Conservation (phyloP, 257 asterid genomes). For the Solanum paucissectum region DNA sequence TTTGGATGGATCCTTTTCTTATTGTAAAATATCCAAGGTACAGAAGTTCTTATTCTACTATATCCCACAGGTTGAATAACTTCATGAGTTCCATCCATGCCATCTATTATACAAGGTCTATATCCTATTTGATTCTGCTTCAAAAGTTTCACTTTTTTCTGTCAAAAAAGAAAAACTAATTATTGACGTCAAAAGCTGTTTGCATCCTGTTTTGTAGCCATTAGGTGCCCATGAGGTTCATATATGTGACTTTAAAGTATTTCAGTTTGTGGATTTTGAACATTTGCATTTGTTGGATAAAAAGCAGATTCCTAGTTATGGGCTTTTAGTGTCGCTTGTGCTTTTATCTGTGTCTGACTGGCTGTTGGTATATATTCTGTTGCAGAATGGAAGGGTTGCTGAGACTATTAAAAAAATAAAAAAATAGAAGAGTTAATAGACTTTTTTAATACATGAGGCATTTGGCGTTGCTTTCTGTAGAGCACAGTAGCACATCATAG, state of each 20-base stretch:
- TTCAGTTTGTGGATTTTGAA: neutral
- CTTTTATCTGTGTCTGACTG: neutral
- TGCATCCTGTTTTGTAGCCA: neutral
- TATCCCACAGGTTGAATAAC: slow-evolving; percentile 7
- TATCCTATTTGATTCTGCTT: neutral
- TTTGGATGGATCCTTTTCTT: slow-evolving; percentile 43
- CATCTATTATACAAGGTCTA: neutral
- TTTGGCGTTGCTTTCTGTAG: neutral
- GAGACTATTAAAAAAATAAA: neutral
- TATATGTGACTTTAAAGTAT: neutral
- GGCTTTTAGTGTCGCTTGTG: neutral
- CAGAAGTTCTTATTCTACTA: slow-evolving; percentile 8
- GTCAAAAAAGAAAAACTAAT: neutral
- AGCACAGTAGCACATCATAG: neutral
- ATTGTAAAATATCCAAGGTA: slow-evolving; percentile 57
- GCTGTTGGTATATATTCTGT: neutral
- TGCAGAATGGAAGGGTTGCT: neutral
- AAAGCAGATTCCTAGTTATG: neutral
- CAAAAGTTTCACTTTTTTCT: neutral
- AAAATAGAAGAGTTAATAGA: neutral
- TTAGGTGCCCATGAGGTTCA: neutral
- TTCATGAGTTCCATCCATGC: slow-evolving; percentile 6
- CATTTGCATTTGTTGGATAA: neutral
- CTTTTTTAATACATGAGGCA: neutral
- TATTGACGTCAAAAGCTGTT: neutral